Evolutionary conservation across 345 rosid genomes (phyloP).

Genomic region (Salix exigua): DNA sequence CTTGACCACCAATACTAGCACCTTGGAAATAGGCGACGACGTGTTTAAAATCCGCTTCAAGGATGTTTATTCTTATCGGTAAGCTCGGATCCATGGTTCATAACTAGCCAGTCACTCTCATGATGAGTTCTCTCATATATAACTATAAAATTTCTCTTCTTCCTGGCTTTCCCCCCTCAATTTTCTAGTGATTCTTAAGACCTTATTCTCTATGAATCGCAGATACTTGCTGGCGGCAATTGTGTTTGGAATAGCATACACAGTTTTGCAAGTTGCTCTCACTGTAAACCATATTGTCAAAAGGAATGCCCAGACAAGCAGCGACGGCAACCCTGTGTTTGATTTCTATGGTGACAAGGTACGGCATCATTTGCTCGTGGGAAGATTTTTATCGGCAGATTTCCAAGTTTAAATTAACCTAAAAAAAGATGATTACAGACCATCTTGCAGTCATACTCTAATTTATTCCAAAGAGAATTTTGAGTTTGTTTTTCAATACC

Average conservation of each 20-base stretch:
- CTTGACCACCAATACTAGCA: constrained; percentile 29
- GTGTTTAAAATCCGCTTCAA: constrained; percentile 20
- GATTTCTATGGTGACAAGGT: constrained; percentile 39
- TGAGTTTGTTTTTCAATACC: too few relatives aligned
- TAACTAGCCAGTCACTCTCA: too few relatives aligned
- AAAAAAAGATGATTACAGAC: too few relatives aligned
- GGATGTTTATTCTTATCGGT: constrained; percentile 38
- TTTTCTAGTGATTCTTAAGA: neutral
- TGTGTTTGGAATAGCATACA: constrained; percentile 29
- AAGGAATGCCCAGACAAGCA: constrained; percentile 3
- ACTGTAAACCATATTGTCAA: constrained; percentile 15
- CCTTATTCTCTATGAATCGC: neutral
- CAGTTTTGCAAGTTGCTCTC: constrained; percentile 19
- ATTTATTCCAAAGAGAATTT: too few relatives aligned
- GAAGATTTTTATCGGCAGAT: neutral
- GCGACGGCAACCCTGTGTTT: constrained; percentile 12
- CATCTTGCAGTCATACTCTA: too few relatives aligned
- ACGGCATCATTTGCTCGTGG: too few relatives aligned
- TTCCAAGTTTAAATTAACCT: neutral
- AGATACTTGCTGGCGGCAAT: constrained; percentile 35
- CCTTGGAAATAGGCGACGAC: constrained; percentile 9
- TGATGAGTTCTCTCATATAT: too few relatives aligned
- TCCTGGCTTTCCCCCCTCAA: neutral
- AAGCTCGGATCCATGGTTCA: neutral
- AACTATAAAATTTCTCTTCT: neutral